A percentile compares a stretch with the other conserved stretches of the same genome.
phyloP scores from a whole-genome alignment of 176 grass and related monocot species.

The Pontederia crassipes region DNA sequence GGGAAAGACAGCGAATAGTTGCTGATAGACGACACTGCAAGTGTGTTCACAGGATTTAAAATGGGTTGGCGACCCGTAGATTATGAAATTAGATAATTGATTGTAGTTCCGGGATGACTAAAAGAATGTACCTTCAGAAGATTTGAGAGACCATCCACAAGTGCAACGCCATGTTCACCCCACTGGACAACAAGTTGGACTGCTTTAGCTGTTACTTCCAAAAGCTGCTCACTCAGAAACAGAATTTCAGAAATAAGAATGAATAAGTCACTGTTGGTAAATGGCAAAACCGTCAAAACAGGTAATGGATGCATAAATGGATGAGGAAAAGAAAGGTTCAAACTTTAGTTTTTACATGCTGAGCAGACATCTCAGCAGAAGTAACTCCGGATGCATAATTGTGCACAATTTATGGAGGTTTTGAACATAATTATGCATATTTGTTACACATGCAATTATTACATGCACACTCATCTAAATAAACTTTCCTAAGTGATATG shows the following conservation, averaged over 20 bases:
- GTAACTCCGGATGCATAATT: too few species aligned
- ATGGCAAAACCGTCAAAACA: neutral
- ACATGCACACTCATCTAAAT: too few species aligned
- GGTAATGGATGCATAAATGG: neutral
- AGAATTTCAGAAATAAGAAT: neutral
- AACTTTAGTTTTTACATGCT: too few species aligned
- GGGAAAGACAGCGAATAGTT: slow-evolving; percentile 87
- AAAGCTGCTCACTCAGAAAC: slow-evolving; percentile 30
- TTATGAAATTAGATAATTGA: neutral
- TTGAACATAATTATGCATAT: too few species aligned
- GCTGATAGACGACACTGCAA: slow-evolving; percentile 92
- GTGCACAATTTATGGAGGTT: too few species aligned
- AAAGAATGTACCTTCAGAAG: slow-evolving; percentile 58
- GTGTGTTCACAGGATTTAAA: slow-evolving; percentile 4
- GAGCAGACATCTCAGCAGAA: too few species aligned
- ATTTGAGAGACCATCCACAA: slow-evolving; percentile 95
- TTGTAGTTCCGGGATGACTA: neutral
- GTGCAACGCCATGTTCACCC: slow-evolving; percentile 66
- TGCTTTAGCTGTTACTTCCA: slow-evolving; percentile 92
- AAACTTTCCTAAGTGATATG: too few species aligned
- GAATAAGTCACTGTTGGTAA: neutral
- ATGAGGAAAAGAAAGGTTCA: neutral
- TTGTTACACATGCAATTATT: too few species aligned
- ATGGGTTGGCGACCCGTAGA: slow-evolving; percentile 2
- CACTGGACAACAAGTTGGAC: slow-evolving; percentile 85